Percentiles rank a stretch among this genome's conserved stretches.
Conservation (phyloP, 2,329 filamentous ascomycete species). For the Ophiostoma piceae region DNA sequence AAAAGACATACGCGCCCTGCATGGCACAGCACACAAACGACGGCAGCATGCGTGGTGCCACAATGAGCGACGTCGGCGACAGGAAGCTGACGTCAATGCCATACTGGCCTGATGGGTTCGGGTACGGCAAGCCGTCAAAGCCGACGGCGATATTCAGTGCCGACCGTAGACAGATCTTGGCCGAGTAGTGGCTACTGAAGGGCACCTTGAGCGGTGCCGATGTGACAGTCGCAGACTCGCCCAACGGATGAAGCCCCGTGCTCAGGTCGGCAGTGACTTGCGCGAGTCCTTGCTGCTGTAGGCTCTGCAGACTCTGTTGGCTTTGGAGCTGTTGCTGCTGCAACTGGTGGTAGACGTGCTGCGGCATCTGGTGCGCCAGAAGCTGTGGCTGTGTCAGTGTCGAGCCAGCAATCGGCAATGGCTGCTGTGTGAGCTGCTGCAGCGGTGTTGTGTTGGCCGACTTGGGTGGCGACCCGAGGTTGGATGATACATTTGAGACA, state of each 20-base stretch:
- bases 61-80: constrained; percentile 36
- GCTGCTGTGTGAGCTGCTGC: neutral
- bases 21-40: constrained; percentile 44
- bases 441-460: constrained; percentile 3
- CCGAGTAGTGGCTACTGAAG: constrained; percentile 44
- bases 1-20: constrained; percentile 42
- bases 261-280: neutral
- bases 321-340: constrained; percentile 7
- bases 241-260: neutral
- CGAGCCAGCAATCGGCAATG: neutral
- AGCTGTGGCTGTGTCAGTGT: neutral
- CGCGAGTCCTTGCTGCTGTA: neutral
- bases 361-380: constrained; percentile 2
- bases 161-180: constrained; percentile 46
- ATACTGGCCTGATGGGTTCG: constrained; percentile 38
- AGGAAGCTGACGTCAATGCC: constrained; percentile 35
- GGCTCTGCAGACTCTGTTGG: neutral
- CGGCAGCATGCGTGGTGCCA: constrained; percentile 43
- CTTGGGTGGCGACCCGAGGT: constrained; percentile 10
- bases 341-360: neutral
- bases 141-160: constrained; percentile 45
- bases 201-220: constrained; percentile 29
- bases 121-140: constrained; percentile 44
- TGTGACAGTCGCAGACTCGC: neutral
- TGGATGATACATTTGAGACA: constrained; percentile 8